Evolutionary conservation across 164 flowering plant species (phyloP).

Genomic region (Pachysandra terminalis): DNA sequence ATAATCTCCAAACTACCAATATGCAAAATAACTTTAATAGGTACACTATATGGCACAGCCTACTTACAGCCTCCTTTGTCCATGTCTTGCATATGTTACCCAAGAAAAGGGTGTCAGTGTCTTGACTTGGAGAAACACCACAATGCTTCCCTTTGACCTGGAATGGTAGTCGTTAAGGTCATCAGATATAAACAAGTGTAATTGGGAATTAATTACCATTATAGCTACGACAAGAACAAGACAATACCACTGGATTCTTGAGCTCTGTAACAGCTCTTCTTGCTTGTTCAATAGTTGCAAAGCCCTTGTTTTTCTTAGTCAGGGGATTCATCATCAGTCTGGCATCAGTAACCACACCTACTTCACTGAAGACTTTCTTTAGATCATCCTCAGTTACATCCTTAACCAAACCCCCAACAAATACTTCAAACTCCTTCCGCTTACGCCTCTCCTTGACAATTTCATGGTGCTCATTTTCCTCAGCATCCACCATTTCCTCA

Average conservation of each 20-base stretch:
- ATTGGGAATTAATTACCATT: conserved; percentile 5
- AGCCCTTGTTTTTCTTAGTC: conserved; percentile 94
- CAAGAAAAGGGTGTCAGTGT: conserved; percentile 89
- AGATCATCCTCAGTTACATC: conserved; percentile 89
- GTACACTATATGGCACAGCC: conserved; percentile 11
- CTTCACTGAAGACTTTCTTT: conserved; percentile 65
- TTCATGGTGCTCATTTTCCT: conserved; percentile 79
- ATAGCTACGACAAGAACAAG: conserved; percentile 13
- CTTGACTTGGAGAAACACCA: conserved; percentile 96
- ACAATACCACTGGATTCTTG: conserved; percentile 76
- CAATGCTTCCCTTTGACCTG: conserved; percentile 93
- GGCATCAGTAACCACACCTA: conserved; percentile 83
- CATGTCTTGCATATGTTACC: conserved; percentile 97
- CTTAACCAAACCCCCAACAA: conserved; percentile 95
- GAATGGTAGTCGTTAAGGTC: conserved; percentile 21
- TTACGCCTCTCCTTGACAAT: conserved; percentile 85
- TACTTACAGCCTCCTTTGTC: conserved; percentile 94
- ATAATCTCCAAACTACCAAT: not conserved
- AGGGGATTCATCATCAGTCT: conserved; percentile 92
- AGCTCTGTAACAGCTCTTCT: conserved; percentile 76
- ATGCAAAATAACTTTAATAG: conserved; percentile 1
- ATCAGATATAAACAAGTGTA: not conserved
- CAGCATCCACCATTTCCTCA: conserved; percentile 47
- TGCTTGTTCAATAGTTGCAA: conserved; percentile 91
- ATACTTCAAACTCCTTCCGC: conserved; percentile 94